Percentiles rank a stretch among this genome's conserved stretches.
Conservation (phyloP, 2,329 filamentous ascomycete genomes). For the Colletotrichum lentis region DNA sequence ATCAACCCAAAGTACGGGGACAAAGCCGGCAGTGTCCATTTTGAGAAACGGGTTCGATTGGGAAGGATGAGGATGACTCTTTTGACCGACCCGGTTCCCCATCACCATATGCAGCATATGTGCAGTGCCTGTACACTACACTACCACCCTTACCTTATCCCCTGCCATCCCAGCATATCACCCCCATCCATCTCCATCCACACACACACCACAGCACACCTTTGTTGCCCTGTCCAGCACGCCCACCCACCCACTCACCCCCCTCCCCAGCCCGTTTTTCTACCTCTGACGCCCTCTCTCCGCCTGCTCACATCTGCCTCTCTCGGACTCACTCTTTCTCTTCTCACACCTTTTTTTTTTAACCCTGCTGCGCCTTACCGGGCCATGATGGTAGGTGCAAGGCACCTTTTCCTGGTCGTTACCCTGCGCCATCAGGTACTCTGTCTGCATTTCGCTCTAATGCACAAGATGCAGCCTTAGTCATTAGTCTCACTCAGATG, state of each 20-base stretch:
- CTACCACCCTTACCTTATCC: not conserved
- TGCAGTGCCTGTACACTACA: not conserved
- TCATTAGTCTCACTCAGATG: constrained; percentile 38
- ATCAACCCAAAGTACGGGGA: constrained; percentile 37
- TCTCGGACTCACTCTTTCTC: constrained; percentile 20
- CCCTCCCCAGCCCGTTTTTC: constrained; percentile 42
- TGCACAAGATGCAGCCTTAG: constrained; percentile 43
- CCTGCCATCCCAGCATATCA: constrained; percentile 8
- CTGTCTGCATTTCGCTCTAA: constrained; percentile 38
- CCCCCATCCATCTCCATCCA: constrained; percentile 13
- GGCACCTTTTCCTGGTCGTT: constrained; percentile 40
- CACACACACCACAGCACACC: constrained; percentile 20
- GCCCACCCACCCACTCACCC: constrained; percentile 20
- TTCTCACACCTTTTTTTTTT: constrained; percentile 28
- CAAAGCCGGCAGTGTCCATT: constrained; percentile 35
- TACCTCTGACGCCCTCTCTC: constrained; percentile 38
- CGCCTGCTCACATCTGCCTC: constrained; percentile 22
- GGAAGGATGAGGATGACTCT: constrained; percentile 38
- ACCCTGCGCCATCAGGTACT: constrained; percentile 40
- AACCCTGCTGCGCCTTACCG: constrained; percentile 32
- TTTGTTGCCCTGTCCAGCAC: constrained; percentile 12
- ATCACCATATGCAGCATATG: not conserved
- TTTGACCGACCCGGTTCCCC: constrained; percentile 32
- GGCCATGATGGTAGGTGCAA: constrained; percentile 37
- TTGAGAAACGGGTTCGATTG: constrained; percentile 31